Percentiles rank a stretch among this genome's conserved stretches.
Evolutionary conservation across 2,329 filamentous ascomycete genomes (phyloP).

Genomic region (Clonostachys rosea): DNA sequence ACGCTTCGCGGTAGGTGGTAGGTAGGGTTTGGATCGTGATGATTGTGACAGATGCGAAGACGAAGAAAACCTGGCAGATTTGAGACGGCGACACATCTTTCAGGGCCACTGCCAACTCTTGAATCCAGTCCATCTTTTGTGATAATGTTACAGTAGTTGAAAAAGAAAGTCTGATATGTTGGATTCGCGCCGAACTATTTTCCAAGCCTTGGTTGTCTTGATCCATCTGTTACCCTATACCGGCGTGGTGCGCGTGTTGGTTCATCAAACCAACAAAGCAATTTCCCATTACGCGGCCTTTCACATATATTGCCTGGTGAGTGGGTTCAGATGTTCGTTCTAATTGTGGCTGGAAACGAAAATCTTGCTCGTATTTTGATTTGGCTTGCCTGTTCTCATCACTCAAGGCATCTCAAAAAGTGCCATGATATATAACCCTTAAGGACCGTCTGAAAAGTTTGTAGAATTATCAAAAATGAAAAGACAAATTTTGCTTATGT

Average conservation of each 20-base stretch:
- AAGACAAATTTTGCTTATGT: conserved; percentile 1
- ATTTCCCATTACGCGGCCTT: no score
- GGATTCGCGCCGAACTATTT: no score
- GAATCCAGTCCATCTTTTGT: not conserved
- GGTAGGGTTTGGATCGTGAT: conserved; percentile 38
- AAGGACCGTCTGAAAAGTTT: not conserved
- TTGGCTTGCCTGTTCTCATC: not conserved
- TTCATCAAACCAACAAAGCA: no score
- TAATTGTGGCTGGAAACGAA: no score
- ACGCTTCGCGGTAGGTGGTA: conserved; percentile 29
- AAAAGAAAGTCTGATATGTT: no score
- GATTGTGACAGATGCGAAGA: conserved; percentile 32
- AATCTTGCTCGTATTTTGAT: no score
- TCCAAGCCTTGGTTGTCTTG: no score
- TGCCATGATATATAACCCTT: not conserved
- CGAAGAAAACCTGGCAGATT: conserved; percentile 42
- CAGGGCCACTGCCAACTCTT: not conserved
- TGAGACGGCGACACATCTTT: conserved; percentile 14
- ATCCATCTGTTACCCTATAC: no score
- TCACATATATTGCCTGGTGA: no score
- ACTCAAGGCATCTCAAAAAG: not conserved
- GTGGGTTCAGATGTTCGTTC: no score
- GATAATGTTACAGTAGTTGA: no score
- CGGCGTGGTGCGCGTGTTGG: no score
- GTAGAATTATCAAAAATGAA: not conserved